Conservation (phyloP, 1,284 basidiomycete genomes). For the Termitomyces sp. region DNA sequence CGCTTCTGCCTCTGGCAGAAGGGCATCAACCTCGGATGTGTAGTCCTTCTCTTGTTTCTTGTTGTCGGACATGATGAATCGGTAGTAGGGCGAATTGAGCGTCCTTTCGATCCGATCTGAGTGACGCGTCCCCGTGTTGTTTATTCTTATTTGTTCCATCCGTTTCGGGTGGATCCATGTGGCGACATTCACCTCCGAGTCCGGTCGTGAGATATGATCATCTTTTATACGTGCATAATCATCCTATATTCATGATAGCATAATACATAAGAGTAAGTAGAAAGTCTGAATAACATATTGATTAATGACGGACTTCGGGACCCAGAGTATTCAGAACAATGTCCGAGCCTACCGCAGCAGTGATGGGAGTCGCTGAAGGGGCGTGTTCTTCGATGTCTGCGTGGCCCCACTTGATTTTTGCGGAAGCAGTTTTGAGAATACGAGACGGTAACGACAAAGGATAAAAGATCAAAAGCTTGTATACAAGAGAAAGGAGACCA, state of each 20-base stretch:
- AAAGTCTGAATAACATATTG: slow-evolving; percentile 26
- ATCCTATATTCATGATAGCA: slow-evolving; percentile 33
- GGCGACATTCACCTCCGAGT: slow-evolving; percentile 17
- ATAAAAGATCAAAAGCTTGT: slow-evolving; percentile 39
- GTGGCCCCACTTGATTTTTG: slow-evolving; percentile 28
- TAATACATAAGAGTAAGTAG: slow-evolving; percentile 34
- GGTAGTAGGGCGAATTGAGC: slow-evolving; percentile 32
- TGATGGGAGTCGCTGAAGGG: slow-evolving; percentile 8
- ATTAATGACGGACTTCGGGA: slow-evolving; percentile 43
- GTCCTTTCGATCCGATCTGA: slow-evolving; percentile 28
- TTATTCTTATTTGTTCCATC: slow-evolving; percentile 32
- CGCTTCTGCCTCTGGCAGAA: slow-evolving; percentile 52
- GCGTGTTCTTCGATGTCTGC: slow-evolving; percentile 26
- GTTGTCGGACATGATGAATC: slow-evolving; percentile 62
- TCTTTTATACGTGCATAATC: slow-evolving; percentile 9
- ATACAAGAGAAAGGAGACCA: slow-evolving; percentile 40
- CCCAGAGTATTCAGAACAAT: slow-evolving; percentile 32
- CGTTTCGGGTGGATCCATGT: slow-evolving; percentile 16
- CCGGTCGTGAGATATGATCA: neutral
- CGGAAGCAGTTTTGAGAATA: slow-evolving; percentile 28
- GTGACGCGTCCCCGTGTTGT: slow-evolving; percentile 66
- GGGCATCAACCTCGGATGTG: slow-evolving; percentile 61
- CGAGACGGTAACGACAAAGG: slow-evolving; percentile 42
- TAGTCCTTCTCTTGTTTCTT: slow-evolving; percentile 79
- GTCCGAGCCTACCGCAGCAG: slow-evolving; percentile 18